Evolutionary conservation across 805 yeast species (phyloP).

Genomic region (Wickerhamiella spandovensis): DNA sequence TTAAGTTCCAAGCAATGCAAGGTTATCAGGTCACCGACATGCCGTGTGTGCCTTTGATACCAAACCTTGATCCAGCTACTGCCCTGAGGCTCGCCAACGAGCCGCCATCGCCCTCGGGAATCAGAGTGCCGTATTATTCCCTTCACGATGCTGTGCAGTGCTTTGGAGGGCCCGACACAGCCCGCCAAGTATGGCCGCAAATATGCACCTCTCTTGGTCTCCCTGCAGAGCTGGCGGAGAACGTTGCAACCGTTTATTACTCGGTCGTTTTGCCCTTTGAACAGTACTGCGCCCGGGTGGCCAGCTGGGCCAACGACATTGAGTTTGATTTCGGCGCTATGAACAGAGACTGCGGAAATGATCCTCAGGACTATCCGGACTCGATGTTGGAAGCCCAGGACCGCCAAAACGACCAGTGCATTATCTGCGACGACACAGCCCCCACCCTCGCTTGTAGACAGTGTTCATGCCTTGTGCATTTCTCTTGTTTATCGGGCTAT

Average conservation of each 20-base stretch:
- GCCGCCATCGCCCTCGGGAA: background rate
- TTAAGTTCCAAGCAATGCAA: background rate
- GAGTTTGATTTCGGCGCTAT: background rate
- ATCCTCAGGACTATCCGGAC: background rate
- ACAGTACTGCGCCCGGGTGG: background rate
- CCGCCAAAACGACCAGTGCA: background rate
- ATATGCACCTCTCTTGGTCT: background rate
- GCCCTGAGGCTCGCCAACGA: background rate
- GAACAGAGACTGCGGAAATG: background rate
- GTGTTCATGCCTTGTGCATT: background rate
- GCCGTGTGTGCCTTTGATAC: constrained; percentile 10
- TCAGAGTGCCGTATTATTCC: background rate
- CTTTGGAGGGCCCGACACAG: background rate
- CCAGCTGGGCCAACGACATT: background rate
- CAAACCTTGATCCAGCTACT: background rate
- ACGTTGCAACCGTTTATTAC: background rate
- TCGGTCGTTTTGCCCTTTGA: background rate
- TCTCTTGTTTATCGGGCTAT: background rate
- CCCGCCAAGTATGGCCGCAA: background rate
- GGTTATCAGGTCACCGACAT: background rate
- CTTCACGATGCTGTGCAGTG: background rate
- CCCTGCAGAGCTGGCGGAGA: background rate
- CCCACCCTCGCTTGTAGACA: background rate
- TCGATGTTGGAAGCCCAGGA: background rate
- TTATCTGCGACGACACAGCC: background rate